Base-by-base conservation (phyloP, 148 eudicot genomes). In the Chenopodium formosanum region DNA sequence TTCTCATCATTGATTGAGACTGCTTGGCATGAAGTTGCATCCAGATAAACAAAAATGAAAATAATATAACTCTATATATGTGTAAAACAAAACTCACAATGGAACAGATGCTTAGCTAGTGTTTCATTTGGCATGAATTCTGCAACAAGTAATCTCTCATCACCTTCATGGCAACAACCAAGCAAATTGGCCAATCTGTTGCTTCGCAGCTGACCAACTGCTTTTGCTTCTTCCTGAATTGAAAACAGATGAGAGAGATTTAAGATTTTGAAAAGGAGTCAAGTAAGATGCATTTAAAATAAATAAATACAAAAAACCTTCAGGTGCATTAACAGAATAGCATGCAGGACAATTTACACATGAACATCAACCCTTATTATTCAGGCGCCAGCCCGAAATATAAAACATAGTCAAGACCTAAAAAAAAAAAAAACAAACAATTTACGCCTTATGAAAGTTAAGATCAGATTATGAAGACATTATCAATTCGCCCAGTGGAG, bases 121-220 rank as follows among this genome's bases (percentile, higher is more conserved):
- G 98, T 95, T 79, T 93, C 97, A 83, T 95, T 88, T 53, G 97
- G 94, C 99, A 95, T 93, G 72, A 92, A 95, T 84, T 95, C 97
- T n/a, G 99, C 97, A 81, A 95, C 94, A 73, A 95, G 92, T 79
- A 95, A 75, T 78, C 99, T 87, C 82, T 95, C 97, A 53, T 92
- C 92, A 48, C 97, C 97, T 89, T 95, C 92, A 78, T 86, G 88
- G 78, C 99, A 95, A 81, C 97, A 95, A 78, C 99, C 99, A 81
- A 95, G 88, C 78, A 95, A 85, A 89, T 93, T 95, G 56, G 92
- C 93, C 81, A 95, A 84, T 83, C 92, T 87, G 52, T 83, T 85
- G 86, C 81, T 93, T 77, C 98, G 90, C 73, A 95, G 94, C 87
- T 89, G 98, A 82, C 98, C 98, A 82, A 95, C 98, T 66, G 92